Evolutionary conservation across 192 early-diverging fungal genomes (phyloP).

Genomic region (Backusella morwellensis): DNA sequence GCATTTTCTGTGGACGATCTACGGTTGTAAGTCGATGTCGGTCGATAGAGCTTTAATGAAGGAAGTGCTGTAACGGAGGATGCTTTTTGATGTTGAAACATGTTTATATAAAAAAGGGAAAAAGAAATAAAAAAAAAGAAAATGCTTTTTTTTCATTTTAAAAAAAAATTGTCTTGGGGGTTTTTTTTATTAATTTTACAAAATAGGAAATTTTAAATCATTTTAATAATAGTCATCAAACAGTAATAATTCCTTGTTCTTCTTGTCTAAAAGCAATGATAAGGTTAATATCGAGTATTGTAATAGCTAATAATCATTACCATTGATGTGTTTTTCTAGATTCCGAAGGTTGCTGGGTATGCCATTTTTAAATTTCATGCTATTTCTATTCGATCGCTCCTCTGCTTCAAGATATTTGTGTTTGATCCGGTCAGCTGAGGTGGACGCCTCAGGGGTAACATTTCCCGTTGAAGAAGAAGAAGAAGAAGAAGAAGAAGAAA

Average conservation of each 20-base stretch:
- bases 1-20: background rate
- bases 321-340: background rate
- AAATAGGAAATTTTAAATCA: background rate
- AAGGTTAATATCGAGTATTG: no score
- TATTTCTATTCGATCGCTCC: background rate
- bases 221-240: background rate
- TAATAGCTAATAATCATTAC: background rate
- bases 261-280: background rate
- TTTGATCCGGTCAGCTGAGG: conserved; percentile 5
- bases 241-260: background rate
- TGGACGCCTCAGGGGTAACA: background rate
- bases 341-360: background rate
- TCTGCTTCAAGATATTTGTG: background rate
- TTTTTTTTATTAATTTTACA: background rate
- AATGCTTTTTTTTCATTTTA: background rate
- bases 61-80: background rate
- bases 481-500: conserved; percentile 34
- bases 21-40: background rate
- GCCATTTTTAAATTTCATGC: background rate
- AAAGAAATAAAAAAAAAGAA: background rate
- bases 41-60: background rate
- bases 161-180: background rate
- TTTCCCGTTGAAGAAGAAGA: background rate
- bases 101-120: background rate
- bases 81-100: background rate